These are phyloP conservation scores for Pseudogymnoascus sp. DNA, from an alignment of 2,329 filamentous ascomycete species.

Conservation along the genomic window DNA sequence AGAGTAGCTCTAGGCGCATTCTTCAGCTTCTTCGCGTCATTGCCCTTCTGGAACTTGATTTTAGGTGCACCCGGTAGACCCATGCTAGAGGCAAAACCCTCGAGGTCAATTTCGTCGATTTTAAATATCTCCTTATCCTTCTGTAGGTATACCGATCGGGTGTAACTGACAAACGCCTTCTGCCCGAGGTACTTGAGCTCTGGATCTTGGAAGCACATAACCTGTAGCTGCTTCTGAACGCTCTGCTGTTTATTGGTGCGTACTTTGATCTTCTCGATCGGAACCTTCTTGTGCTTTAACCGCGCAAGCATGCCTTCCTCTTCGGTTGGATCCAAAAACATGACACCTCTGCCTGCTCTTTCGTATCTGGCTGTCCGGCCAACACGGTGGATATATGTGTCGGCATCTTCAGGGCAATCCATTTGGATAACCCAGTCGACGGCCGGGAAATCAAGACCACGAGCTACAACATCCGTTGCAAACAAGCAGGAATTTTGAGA, in stretches of 20 bases:
- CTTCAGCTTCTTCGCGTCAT: constrained; percentile 78
- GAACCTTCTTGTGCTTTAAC: constrained; percentile 81
- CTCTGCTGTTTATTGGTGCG: constrained; percentile 82
- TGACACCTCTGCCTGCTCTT: constrained; percentile 73
- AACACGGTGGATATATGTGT: constrained; percentile 96
- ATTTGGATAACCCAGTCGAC: constrained; percentile 99
- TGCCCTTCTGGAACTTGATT: constrained; percentile 87
- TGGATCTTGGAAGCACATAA: constrained; percentile 91
- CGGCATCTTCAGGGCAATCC: constrained; percentile 93
- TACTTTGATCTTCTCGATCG: constrained; percentile 77
- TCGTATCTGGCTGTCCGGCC: constrained; percentile 92
- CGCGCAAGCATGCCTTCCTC: constrained; percentile 83
- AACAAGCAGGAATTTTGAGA: constrained; percentile 83
- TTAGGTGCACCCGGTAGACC: constrained; percentile 85
- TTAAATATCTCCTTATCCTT: constrained; percentile 90
- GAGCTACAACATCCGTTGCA: constrained; percentile 88
- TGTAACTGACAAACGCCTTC: constrained; percentile 90
- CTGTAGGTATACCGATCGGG: constrained; percentile 75
- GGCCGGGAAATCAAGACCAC: constrained; percentile 89
- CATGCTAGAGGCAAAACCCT: constrained; percentile 76
- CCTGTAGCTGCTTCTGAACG: constrained; percentile 78
- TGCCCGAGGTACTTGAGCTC: constrained; percentile 92
- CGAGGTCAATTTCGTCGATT: constrained; percentile 71
- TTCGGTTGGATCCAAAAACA: constrained; percentile 89
- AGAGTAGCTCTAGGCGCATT: constrained; percentile 67